Base-by-base conservation (phyloP, 768 basidiomycete species). In the Albatrellus ellisii region DNA sequence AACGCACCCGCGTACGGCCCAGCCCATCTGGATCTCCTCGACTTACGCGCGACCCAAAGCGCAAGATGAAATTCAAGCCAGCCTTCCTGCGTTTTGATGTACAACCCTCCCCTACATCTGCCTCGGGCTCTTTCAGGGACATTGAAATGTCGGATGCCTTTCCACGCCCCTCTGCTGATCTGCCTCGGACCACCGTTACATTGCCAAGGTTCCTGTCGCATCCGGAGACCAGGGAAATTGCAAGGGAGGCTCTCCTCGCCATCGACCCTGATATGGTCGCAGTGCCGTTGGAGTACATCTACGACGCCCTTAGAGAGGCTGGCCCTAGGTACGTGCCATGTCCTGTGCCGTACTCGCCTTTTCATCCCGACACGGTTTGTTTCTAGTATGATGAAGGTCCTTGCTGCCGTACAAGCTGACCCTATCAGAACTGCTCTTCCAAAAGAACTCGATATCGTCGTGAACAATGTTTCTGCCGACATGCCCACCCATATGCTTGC, bases 401-500 rank as follows among this genome's bases (percentile, higher is more conserved):
- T 50, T 41, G 33, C 47, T 20, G 34, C 35, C 21, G 45, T 47
- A 22, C 36, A 35, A 6, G 49, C 47, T 6, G 26, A 36, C 14
- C 43, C 35, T 6, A 38, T 47, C 4, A 46, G 41, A 12, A n/a
- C 33, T n/a, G 41, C 26, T 4, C 17, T 51, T 4, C 50, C 47
- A 31, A 33, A 49, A 29, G 43, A 40, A 4, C 35, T 51, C 17
- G 14, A 17, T 4, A 46, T 51, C 18, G 20, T 24, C 10, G 25
- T 51, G 25, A 33, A 41, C 10, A 35, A 32, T 20, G 20, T 42
- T 12, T 15, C 39, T 2, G 18, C 35, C 8, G 22, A 39, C 3
- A 41, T 36, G 14, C 50, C 50, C 9, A 51, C 50, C 8, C 50
- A 51, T 17, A 46, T 49, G 44, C 39, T 26, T 6, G 50, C 50